Conservation (phyloP, 139 green algal species). For the Ettlia oleoabundans region DNA sequence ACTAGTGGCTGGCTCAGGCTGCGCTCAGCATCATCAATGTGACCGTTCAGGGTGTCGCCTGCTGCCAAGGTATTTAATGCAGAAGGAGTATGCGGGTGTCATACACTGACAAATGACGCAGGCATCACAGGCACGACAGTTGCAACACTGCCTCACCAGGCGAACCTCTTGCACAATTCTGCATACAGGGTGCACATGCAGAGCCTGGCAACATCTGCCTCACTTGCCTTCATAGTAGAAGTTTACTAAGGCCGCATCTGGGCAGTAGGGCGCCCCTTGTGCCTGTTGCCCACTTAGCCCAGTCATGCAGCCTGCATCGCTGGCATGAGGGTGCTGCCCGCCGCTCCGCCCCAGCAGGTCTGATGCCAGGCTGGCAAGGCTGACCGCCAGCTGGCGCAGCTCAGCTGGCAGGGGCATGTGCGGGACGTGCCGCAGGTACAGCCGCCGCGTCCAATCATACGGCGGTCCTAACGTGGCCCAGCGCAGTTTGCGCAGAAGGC, state of each 20-base stretch:
- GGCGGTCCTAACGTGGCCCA: slow-evolving; percentile 84
- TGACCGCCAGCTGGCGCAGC: slow-evolving; percentile 36
- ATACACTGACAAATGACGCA: background rate
- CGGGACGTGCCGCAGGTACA: slow-evolving; percentile 59
- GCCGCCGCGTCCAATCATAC: slow-evolving; percentile 80
- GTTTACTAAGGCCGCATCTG: slow-evolving; percentile 91
- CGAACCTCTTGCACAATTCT: too few species aligned
- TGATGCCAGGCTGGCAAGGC: background rate
- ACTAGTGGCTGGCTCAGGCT: slow-evolving; percentile 86
- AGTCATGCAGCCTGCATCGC: too few species aligned
- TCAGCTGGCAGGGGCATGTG: slow-evolving; percentile 46
- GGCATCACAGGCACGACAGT: background rate
- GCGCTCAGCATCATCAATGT: slow-evolving; percentile 88
- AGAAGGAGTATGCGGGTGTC: background rate
- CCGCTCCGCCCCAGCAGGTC: background rate
- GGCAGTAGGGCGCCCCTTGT: slow-evolving; percentile 49
- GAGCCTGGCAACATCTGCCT: background rate
- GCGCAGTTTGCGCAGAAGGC: slow-evolving; percentile 78
- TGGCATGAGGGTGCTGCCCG: background rate
- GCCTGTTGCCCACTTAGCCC: background rate
- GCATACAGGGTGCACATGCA: background rate
- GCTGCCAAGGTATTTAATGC: background rate
- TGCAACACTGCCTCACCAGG: too few species aligned
- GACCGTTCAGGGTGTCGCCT: slow-evolving; percentile 84
- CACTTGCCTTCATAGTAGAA: slow-evolving; percentile 77